A percentile compares a stretch with the other conserved stretches of the same genome.
Evolutionary conservation across 2,329 filamentous ascomycete species (phyloP).

Genomic region (Didymella lethalis): DNA sequence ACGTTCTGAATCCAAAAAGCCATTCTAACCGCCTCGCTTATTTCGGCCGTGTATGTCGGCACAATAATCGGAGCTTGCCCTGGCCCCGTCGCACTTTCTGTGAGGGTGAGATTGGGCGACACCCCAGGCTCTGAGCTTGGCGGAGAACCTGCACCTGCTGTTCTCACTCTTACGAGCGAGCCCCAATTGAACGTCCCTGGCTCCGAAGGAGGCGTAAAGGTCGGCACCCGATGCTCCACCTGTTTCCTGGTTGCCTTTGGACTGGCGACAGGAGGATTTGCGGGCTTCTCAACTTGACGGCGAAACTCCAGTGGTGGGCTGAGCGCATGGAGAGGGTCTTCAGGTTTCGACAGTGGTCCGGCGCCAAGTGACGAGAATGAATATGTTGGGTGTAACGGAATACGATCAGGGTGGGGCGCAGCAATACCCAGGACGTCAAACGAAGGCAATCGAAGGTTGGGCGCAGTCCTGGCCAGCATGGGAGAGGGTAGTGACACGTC

Average conservation of each 20-base stretch:
- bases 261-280: slow-evolving; percentile 26
- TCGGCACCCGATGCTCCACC: slow-evolving; percentile 50
- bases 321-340: slow-evolving; percentile 52
- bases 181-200: slow-evolving; percentile 53
- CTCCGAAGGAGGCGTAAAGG: slow-evolving; percentile 57
- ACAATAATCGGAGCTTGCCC: slow-evolving; percentile 39
- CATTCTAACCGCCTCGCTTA: slow-evolving; percentile 36
- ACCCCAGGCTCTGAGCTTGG: slow-evolving; percentile 49
- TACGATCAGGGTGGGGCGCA: slow-evolving; percentile 55
- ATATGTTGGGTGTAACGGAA: slow-evolving; percentile 35
- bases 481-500: slow-evolving; percentile 44
- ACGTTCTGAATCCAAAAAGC: slow-evolving; percentile 43
- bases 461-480: slow-evolving; percentile 42
- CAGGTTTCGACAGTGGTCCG: slow-evolving; percentile 50
- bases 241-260: slow-evolving; percentile 36
- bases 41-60: slow-evolving; percentile 33
- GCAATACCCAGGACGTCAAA: slow-evolving; percentile 62
- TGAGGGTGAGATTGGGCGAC: slow-evolving; percentile 38
- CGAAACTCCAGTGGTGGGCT: slow-evolving; percentile 42
- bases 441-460: slow-evolving; percentile 60
- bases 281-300: slow-evolving; percentile 30
- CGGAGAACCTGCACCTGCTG: slow-evolving; percentile 51
- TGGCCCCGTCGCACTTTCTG: slow-evolving; percentile 31
- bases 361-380: slow-evolving; percentile 46
- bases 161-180: slow-evolving; percentile 46